Conservation (phyloP, 441 rosid species). For the Geranium incanum region DNA sequence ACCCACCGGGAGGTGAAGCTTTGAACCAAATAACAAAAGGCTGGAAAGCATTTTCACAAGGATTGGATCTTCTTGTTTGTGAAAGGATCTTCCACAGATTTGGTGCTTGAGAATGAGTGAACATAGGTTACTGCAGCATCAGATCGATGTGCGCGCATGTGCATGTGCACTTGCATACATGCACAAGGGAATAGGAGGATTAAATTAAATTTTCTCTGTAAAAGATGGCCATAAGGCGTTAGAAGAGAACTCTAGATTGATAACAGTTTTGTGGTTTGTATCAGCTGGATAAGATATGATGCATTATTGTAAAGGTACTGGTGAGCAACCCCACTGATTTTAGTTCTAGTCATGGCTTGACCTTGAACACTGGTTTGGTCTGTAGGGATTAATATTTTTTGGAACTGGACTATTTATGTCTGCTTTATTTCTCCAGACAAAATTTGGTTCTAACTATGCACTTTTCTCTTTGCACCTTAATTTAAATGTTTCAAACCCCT, state of each 20-base stretch:
- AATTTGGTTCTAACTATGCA: background rate
- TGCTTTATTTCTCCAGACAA: background rate
- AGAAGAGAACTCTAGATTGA: constrained; percentile 6
- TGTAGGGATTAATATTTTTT: constrained; percentile 5
- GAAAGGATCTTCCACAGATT: constrained; percentile 1
- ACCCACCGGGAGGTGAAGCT: constrained; percentile 6
- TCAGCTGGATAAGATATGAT: constrained; percentile 9
- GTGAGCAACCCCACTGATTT: constrained; percentile 1
- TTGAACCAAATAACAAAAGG: constrained; percentile 6
- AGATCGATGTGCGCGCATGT: background rate
- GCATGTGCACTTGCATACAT: constrained; percentile 7
- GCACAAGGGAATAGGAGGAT: background rate
- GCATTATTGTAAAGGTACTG: constrained; percentile 4
- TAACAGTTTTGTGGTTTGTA: constrained; percentile 7
- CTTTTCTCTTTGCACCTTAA: background rate
- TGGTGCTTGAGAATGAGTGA: constrained; percentile 3
- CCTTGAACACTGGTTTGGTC: background rate
- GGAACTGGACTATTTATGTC: background rate
- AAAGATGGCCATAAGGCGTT: background rate
- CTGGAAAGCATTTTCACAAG: constrained; percentile 1
- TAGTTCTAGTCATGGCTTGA: background rate
- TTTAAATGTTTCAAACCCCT: background rate
- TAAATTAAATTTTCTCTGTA: background rate
- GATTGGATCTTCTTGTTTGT: constrained; percentile 8
- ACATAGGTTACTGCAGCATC: background rate